Evolutionary conservation across 306 rosid species (phyloP), one percentile per base, ranked within the genome.

Genomic region (Fragaria nilgerrensis): DNA sequence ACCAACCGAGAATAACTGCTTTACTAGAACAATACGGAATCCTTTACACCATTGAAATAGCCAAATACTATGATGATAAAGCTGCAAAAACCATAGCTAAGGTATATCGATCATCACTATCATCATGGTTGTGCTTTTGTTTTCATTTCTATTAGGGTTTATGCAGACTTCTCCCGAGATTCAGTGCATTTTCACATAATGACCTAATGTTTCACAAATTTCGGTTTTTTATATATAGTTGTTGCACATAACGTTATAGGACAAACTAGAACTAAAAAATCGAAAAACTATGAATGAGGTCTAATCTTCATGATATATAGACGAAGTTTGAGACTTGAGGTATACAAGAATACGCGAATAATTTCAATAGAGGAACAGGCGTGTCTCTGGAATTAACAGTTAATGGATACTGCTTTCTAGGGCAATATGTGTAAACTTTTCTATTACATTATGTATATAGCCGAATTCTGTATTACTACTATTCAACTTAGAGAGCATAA

Each of bases 41-140:
- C 74, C 72, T 92, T 45, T 96, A 92, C 80, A 0, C 39, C 80
- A 41, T 92, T 4, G 99, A 92, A 72, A 69, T 85, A 0, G 94
- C 79, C 76, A 89, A 88, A 74, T 88, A 92, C 63, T 89, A 90
- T 12, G 87, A 83, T 45, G 81, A 80, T 5, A 75, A 14, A 23
- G 49, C 93, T 43, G 32, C 20, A 43, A 8, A 22, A 5, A 59
- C 45, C 1, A 32, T 87, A 20, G 86, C 85, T 20, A 65, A 86
- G 92, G 98, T 90, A 86, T 17, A 5, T 76, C 13, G 13, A 43
- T 43, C 59, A 5, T 20, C 61, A 58, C 43, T 53, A 9, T 15
- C 23, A 1, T 19, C 34, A 50, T 50, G 22, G 4, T 50, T 50
- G 22, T 16, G 56, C 7, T 16, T 48, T 14, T 48, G 52, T 48